Conservation (phyloP, 805 yeast genomes). For the Saccharomycopsis capsularis region DNA sequence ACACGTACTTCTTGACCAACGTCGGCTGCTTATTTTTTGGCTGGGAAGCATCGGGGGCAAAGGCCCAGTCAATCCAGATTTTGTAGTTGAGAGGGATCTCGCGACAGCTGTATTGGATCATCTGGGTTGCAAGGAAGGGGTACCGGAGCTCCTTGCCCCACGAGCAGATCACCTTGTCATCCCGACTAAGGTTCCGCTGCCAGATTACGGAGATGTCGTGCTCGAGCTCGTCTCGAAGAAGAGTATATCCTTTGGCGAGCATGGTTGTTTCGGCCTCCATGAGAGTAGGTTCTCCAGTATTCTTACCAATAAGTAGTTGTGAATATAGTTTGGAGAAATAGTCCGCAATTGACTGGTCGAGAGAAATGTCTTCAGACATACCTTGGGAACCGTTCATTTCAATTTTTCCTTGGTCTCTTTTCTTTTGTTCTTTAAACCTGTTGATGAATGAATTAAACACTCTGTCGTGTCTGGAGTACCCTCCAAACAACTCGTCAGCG, state of each 20-base stretch:
- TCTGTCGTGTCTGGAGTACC: conserved; percentile 78
- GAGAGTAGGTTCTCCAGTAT: neutral
- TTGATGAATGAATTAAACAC: conserved; percentile 30
- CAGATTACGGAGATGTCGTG: conserved; percentile 70
- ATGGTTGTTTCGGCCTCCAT: neutral
- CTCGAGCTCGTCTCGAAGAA: conserved; percentile 52
- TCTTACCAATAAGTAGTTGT: no score
- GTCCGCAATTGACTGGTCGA: no score
- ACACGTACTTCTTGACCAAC: conserved; percentile 40
- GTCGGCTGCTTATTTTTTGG: neutral
- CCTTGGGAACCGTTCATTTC: conserved; percentile 3
- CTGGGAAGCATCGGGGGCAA: neutral
- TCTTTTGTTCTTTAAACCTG: conserved; percentile 1
- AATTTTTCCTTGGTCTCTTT: no score
- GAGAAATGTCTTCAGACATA: neutral
- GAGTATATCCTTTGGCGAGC: conserved; percentile 29
- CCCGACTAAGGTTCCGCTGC: conserved; percentile 79
- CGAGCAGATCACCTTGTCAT: conserved; percentile 76
- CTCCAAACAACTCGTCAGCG: conserved; percentile 96
- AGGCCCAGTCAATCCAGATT: conserved; percentile 22
- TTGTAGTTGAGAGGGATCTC: conserved; percentile 44
- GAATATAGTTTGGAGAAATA: no score
- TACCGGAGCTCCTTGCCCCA: conserved; percentile 91
- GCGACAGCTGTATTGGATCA: conserved; percentile 44
- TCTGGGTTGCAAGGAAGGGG: conserved; percentile 67